Conservation (phyloP, 2,329 filamentous ascomycete species). For the Dendryphion nanum region DNA sequence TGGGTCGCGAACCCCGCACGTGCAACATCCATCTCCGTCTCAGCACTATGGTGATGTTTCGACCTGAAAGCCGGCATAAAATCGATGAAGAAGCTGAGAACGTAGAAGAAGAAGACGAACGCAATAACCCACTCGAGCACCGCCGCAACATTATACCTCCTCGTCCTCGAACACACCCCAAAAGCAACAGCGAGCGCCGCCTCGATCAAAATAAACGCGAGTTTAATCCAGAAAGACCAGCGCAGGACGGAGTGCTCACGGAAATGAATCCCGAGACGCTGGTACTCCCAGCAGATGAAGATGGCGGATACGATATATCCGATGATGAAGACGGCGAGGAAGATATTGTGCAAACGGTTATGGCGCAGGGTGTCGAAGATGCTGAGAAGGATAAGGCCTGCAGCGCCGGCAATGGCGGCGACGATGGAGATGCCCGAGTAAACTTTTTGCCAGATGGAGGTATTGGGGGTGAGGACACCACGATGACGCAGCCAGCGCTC, state of each 20-base stretch:
- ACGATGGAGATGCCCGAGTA: constrained; percentile 62
- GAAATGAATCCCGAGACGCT: constrained; percentile 78
- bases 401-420: constrained; percentile 71
- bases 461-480: constrained; percentile 76
- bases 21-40: constrained; percentile 36
- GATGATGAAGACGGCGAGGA: constrained; percentile 77
- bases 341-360: constrained; percentile 66
- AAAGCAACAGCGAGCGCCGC: constrained; percentile 73
- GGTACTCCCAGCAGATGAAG: constrained; percentile 88
- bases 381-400: constrained; percentile 76
- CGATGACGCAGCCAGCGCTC: constrained; percentile 84
- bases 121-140: constrained; percentile 78
- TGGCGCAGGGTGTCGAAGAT: constrained; percentile 82
- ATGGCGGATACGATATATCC: constrained; percentile 85
- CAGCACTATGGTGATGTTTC: constrained; percentile 43
- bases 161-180: constrained; percentile 53
- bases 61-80: constrained; percentile 74
- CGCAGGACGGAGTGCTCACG: constrained; percentile 72
- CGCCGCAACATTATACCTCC: constrained; percentile 65
- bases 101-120: constrained; percentile 83
- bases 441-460: constrained; percentile 60
- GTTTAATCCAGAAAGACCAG: constrained; percentile 83
- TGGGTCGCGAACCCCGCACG: constrained; percentile 8
- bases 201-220: constrained; percentile 79
- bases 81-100: constrained; percentile 84